A percentile compares a stretch with the other conserved stretches of the same genome.
These are phyloP conservation scores for Quercus robur DNA, from an alignment of 306 rosid species.

Conservation along the genomic window DNA sequence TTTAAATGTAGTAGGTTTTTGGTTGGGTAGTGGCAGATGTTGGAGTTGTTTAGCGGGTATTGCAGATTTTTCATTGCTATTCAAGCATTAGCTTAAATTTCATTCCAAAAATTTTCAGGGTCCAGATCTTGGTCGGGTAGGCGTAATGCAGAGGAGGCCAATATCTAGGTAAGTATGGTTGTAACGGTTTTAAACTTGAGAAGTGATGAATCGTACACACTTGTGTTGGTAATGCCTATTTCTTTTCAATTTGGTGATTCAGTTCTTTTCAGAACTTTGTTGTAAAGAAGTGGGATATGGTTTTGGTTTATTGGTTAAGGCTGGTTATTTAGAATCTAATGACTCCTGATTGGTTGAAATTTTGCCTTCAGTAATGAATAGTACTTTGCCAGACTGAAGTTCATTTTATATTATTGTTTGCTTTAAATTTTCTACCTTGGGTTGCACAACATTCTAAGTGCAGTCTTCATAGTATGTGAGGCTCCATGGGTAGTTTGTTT, in stretches of 20 bases:
- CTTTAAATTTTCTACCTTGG: background rate
- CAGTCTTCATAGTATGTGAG: background rate
- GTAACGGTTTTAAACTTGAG: conserved; percentile 30
- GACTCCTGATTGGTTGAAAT: conserved; percentile 8
- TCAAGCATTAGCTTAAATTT: conserved; percentile 56
- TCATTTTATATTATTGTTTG: background rate
- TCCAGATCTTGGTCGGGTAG: conserved; percentile 52
- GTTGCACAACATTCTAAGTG: background rate
- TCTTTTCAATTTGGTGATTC: conserved; percentile 19
- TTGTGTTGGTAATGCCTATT: conserved; percentile 10
- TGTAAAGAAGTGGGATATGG: conserved; percentile 35
- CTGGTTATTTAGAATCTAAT: conserved; percentile 10
- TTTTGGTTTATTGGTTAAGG: conserved; percentile 12
- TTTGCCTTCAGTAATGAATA: conserved; percentile 1
- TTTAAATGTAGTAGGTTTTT: conserved; percentile 21
- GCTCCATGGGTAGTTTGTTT: background rate
- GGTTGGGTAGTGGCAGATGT: conserved; percentile 22
- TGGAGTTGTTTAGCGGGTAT: conserved; percentile 21
- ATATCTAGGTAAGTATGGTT: conserved; percentile 56
- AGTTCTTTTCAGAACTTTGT: conserved; percentile 34
- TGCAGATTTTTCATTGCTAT: conserved; percentile 27
- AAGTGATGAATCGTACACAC: conserved; percentile 4
- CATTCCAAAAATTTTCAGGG: conserved; percentile 69
- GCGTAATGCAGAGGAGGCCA: conserved; percentile 49
- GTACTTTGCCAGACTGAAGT: conserved; percentile 3